phyloP scores from a whole-genome alignment of 345 rosid species.

The Iberis pinnata region DNA sequence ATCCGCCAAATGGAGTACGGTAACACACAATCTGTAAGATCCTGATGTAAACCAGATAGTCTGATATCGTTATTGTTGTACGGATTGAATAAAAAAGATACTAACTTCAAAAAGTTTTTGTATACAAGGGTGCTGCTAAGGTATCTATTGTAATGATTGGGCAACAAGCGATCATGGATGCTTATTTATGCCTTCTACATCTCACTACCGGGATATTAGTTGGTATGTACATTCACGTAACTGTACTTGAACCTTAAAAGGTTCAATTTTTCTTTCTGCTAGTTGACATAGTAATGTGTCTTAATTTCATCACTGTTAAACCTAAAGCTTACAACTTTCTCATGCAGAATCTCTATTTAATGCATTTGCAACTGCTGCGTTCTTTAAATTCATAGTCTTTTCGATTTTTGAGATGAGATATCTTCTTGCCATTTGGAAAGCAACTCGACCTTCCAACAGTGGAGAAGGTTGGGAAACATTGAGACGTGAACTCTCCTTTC shows the following conservation, averaged over 20 bases:
- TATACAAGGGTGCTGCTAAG: slow-evolving; percentile 86
- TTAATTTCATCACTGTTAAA: slow-evolving; percentile 11
- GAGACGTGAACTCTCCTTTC: slow-evolving; percentile 93
- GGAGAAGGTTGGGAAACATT: slow-evolving; percentile 98
- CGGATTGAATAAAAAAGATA: slow-evolving; percentile 2
- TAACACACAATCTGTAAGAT: slow-evolving; percentile 93
- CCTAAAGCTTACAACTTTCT: slow-evolving; percentile 18
- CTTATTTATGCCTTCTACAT: slow-evolving; percentile 94
- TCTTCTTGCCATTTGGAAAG: slow-evolving; percentile 99
- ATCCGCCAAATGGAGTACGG: slow-evolving; percentile 97
- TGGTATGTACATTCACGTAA: slow-evolving; percentile 42
- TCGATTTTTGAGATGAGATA: slow-evolving; percentile 98
- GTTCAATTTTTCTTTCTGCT: neutral
- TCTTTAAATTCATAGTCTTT: slow-evolving; percentile 96
- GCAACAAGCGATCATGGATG: slow-evolving; percentile 98
- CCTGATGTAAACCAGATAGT: slow-evolving; percentile 5
- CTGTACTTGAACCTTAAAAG: neutral
- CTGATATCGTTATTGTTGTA: neutral
- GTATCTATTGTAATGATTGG: slow-evolving; percentile 93
- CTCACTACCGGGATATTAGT: slow-evolving; percentile 93
- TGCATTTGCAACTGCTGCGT: slow-evolving; percentile 97
- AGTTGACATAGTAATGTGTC: slow-evolving; percentile 14
- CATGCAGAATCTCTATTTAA: slow-evolving; percentile 86
- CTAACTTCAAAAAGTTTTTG: slow-evolving; percentile 11
- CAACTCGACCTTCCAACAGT: slow-evolving; percentile 75